Conservation (phyloP, 495 filamentous ascomycete genomes). For the Saxophila tyrrhenica region DNA sequence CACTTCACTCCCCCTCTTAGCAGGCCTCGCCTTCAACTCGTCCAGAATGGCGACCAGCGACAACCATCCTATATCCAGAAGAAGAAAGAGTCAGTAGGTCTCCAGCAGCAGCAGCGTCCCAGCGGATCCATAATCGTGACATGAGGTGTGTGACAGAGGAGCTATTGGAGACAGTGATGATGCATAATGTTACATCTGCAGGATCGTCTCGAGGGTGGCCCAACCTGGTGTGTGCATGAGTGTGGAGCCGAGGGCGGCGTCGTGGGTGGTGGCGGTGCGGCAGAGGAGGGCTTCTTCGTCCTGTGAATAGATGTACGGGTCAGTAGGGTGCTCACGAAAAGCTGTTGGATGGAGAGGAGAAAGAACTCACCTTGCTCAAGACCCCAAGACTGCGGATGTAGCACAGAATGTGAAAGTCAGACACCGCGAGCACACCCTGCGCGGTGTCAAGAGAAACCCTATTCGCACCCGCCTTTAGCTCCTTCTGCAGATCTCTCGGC, state of each 20-base stretch:
- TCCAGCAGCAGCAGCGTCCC: neutral
- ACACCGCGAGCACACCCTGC: conserved; percentile 49
- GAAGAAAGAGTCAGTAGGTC: conserved; percentile 1
- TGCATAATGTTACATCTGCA: conserved; percentile 38
- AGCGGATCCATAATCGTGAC: too few species aligned
- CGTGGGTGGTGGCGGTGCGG: conserved; percentile 66
- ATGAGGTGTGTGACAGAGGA: neutral
- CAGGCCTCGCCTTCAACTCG: conserved; percentile 7
- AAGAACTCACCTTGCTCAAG: conserved; percentile 60
- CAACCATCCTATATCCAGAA: conserved; percentile 12
- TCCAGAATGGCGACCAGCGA: conserved; percentile 10
- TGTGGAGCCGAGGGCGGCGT: conserved; percentile 65
- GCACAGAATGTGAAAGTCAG: conserved; percentile 86
- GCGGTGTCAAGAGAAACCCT: conserved; percentile 41
- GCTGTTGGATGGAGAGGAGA: conserved; percentile 6
- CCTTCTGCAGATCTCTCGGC: conserved; percentile 46
- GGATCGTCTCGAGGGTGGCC: conserved; percentile 83
- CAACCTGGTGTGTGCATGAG: conserved; percentile 77
- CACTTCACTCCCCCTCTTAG: conserved; percentile 9
- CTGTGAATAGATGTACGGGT: conserved; percentile 41
- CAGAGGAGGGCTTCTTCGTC: conserved; percentile 83
- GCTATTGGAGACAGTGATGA: neutral
- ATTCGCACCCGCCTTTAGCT: conserved; percentile 42
- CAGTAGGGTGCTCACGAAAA: neutral
- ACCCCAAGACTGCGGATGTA: conserved; percentile 73